Conservation (phyloP, 176 grass and related monocot species). For the Otatea glauca region DNA sequence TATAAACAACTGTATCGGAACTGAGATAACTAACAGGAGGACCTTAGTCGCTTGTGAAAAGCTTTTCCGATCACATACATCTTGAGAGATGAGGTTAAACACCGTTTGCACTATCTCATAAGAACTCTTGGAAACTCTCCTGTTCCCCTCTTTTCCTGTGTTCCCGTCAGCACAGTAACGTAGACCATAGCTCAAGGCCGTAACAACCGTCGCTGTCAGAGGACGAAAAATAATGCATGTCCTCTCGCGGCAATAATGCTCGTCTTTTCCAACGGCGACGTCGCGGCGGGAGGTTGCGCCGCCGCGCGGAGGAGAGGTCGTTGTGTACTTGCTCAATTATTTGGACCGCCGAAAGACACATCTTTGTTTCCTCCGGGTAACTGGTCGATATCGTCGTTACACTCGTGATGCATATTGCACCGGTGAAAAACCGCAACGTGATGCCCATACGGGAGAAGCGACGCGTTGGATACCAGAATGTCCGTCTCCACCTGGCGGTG, state of each 20-base stretch:
- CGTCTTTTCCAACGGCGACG: conserved; percentile 11
- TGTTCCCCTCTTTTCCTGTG: no score
- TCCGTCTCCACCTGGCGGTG: neutral
- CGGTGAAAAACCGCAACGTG: neutral
- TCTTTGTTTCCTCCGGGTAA: neutral
- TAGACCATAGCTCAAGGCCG: neutral
- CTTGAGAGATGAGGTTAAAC: no score
- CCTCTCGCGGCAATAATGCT: conserved; percentile 21
- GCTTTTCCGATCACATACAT: no score
- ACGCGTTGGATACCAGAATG: neutral
- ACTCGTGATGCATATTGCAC: neutral
- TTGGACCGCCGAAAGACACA: neutral
- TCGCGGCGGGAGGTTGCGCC: neutral
- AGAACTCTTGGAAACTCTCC: no score
- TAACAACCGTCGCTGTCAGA: neutral
- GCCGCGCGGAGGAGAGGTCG: neutral
- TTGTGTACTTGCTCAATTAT: conserved; percentile 25
- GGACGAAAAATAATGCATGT: neutral
- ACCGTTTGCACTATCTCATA: no score
- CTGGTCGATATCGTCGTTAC: neutral
- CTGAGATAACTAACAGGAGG: no score
- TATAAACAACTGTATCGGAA: no score
- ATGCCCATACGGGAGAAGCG: conserved; percentile 6
- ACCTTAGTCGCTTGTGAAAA: no score
- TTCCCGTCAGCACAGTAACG: neutral